Evolutionary conservation across 495 filamentous ascomycete species (phyloP), one percentile per base, ranked within the genome.

Genomic region (Xylaria curta): DNA sequence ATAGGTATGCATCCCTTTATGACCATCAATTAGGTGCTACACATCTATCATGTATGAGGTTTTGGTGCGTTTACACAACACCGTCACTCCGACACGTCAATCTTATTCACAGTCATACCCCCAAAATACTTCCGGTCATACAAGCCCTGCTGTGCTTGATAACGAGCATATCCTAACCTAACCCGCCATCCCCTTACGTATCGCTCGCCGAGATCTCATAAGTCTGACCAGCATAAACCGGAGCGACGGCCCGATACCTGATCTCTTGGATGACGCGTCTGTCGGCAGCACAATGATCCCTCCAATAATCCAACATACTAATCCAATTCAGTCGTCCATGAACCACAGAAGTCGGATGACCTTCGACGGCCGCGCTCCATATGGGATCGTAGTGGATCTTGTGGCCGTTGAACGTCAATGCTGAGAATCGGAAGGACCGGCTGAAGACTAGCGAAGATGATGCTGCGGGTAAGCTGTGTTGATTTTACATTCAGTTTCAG

Each of bases 401-500:
- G 74, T 93, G 91, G 0, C 85, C 88, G 71, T 93, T 93, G 78
- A 91, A 92, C 3, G 91, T 93, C 28, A 94, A 78, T 0, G 91
- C 91, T 0, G 89, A 91, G 82, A 93, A 93, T 4, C 91, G 86
- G 77, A 93, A 92, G 9, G 93, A 84, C 86, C 85, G 6, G 87
- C 84, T 3, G 85, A 81, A 0, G 89, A 89, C 77, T 87, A 88
- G 17, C 76, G 71, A 56, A 89, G 80, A 13, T 85, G 83, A 8
- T 75, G 75, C 1, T 65, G 28, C 0, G 74, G 68, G 46, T 70
- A 67, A 3, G 17, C 73, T 70, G n/a, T 63, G 21, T 54, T 66
- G 13, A 13, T 33, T 51, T 12, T 8, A 24, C 7, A 12, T 10
- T 12, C 8, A 12, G 5, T 8, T 9, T 24, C 3, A 51, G n/a